These are phyloP conservation scores for Diphasiastrum complanatum DNA, from an alignment of 83 land plant genomes.

Conservation along the genomic window DNA sequence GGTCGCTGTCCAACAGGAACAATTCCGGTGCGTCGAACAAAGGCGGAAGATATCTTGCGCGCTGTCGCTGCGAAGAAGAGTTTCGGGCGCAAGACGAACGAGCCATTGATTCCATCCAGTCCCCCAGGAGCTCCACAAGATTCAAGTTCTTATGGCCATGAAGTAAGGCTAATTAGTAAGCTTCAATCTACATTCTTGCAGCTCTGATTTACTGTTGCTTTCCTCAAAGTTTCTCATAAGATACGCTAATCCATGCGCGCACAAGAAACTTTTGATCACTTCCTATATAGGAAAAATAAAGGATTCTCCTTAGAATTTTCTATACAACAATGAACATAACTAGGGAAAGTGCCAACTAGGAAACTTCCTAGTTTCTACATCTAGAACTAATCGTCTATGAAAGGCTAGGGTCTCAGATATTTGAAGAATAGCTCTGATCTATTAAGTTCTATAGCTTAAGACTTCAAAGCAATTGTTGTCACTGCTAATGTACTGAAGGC, in stretches of 20 bases:
- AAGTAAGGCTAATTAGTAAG: constrained; percentile 1
- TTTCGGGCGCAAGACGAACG: constrained; percentile 9
- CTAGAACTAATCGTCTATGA: no score
- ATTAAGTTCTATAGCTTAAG: not conserved
- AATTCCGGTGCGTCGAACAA: not conserved
- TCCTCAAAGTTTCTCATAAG: no score
- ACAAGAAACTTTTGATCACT: no score
- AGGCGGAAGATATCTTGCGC: not conserved
- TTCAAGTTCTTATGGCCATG: not conserved
- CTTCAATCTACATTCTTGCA: not conserved
- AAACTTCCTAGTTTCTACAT: no score
- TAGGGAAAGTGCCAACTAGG: no score
- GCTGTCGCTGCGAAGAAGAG: not conserved
- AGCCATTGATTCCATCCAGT: not conserved
- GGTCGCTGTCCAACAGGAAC: constrained; percentile 7
- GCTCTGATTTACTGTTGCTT: no score
- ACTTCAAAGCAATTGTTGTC: not conserved
- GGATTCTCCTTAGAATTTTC: no score
- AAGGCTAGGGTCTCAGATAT: no score
- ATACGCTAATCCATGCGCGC: no score
- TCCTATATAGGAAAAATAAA: no score
- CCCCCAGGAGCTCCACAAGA: not conserved
- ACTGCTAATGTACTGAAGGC: not conserved
- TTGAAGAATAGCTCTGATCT: no score
- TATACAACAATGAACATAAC: no score